These are phyloP conservation scores for Thielaviopsis euricoi DNA, from an alignment of 2,329 filamentous ascomycete genomes.

Conservation along the genomic window DNA sequence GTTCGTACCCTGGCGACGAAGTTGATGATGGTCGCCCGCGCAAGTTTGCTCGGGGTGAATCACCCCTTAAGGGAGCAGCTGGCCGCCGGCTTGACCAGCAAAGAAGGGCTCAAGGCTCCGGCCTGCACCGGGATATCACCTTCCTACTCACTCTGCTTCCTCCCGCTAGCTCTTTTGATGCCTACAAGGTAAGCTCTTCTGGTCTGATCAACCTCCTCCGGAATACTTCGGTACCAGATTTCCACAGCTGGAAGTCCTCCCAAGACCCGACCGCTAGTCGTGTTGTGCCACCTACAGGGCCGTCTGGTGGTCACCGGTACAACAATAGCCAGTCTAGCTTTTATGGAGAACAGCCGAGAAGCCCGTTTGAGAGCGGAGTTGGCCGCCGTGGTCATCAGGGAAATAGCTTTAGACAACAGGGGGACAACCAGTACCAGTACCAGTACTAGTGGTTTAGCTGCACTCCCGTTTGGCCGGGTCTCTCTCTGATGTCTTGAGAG, in stretches of 20 bases:
- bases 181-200: constrained; percentile 31
- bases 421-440: constrained; percentile 8
- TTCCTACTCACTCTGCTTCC: constrained; percentile 60
- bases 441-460: background rate
- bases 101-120: constrained; percentile 43
- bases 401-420: constrained; percentile 3
- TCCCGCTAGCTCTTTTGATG: constrained; percentile 25
- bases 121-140: constrained; percentile 54
- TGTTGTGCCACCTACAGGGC: constrained; percentile 20
- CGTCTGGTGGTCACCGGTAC: constrained; percentile 26
- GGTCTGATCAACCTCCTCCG: constrained; percentile 60
- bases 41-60: constrained; percentile 78
- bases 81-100: constrained; percentile 72
- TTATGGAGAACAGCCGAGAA: constrained; percentile 20
- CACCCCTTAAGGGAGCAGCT: constrained; percentile 80
- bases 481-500: background rate
- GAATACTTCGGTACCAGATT: constrained; percentile 46
- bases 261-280: constrained; percentile 14
- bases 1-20: constrained; percentile 51
- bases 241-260: constrained; percentile 33
- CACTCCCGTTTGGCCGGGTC: background rate
- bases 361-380: constrained; percentile 5
- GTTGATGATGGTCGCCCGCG: constrained; percentile 60
- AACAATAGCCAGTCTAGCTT: constrained; percentile 32
- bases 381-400: constrained; percentile 2